phyloP scores from a whole-genome alignment of 768 basidiomycete species.

The Favolaschia claudopus region DNA sequence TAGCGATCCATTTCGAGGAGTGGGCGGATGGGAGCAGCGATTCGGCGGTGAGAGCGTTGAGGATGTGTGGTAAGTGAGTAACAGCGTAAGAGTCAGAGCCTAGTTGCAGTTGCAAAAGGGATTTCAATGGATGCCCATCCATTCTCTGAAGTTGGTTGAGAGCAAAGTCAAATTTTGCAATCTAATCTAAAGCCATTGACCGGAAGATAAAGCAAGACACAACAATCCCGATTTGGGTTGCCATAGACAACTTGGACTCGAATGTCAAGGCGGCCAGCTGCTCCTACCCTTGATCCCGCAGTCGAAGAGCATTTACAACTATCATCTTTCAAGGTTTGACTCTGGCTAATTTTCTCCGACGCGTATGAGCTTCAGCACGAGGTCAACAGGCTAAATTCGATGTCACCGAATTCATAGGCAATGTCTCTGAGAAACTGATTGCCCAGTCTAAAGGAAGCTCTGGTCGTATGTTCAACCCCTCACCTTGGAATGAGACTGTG shows the following conservation, averaged over 20 bases:
- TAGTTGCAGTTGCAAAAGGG: constrained; percentile 74
- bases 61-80: constrained; percentile 63
- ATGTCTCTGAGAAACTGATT: constrained; percentile 89
- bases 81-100: constrained; percentile 72
- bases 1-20: constrained; percentile 76
- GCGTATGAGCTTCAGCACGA: constrained; percentile 16
- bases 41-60: constrained; percentile 61
- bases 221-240: constrained; percentile 27
- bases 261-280: constrained; percentile 25
- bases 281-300: constrained; percentile 54
- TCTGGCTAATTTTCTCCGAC: not conserved
- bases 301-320: constrained; percentile 62
- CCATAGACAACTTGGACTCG: constrained; percentile 5
- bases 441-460: constrained; percentile 82
- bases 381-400: constrained; percentile 82
- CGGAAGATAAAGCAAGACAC: constrained; percentile 25
- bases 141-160: constrained; percentile 35
- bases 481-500: not conserved
- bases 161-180: no score
- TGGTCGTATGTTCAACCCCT: constrained; percentile 62
- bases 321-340: constrained; percentile 60
- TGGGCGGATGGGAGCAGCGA: constrained; percentile 69
- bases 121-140: constrained; percentile 65
- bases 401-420: constrained; percentile 87
- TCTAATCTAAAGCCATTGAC: constrained; percentile 13